Conservation (phyloP, 192 early-diverging fungal genomes). For the Coemansia reversa region DNA sequence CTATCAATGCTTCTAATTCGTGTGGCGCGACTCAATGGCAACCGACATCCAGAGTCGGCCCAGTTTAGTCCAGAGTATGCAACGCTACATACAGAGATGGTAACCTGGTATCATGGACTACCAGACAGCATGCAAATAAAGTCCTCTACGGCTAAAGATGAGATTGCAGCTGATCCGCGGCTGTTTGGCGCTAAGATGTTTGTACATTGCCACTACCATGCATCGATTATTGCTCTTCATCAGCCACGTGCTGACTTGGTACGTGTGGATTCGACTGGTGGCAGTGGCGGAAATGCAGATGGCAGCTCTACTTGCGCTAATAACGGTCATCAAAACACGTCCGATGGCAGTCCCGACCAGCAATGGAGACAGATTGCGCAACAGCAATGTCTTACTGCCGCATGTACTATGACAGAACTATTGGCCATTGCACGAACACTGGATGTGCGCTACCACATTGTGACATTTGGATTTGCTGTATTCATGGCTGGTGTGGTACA, state of each 20-base stretch:
- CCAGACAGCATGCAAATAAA: conserved; percentile 48
- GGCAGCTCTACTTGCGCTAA: neutral
- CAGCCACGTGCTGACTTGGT: conserved; percentile 54
- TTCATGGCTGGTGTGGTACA: conserved; percentile 56
- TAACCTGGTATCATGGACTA: conserved; percentile 45
- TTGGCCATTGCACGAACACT: conserved; percentile 29
- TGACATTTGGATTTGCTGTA: conserved; percentile 51
- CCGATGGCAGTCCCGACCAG: conserved; percentile 3
- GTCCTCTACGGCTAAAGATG: conserved; percentile 17
- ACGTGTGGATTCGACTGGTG: conserved; percentile 29
- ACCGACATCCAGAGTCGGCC: conserved; percentile 52
- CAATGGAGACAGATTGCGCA: conserved; percentile 52
- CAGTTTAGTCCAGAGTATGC: conserved; percentile 53
- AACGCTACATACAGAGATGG: conserved; percentile 48
- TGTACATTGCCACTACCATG: conserved; percentile 54
- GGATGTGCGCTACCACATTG: conserved; percentile 51
- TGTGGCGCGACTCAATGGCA: conserved; percentile 53
- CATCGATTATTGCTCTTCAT: conserved; percentile 50
- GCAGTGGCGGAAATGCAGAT: conserved; percentile 1
- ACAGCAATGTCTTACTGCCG: conserved; percentile 52
- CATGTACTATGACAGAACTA: conserved; percentile 53
- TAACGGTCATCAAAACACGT: neutral
- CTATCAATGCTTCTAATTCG: conserved; percentile 47
- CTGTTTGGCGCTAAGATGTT: conserved; percentile 52
- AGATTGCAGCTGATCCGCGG: conserved; percentile 34